phyloP scores from a whole-genome alignment of 2,329 filamentous ascomycete genomes.

The Biscogniauxia marginata region DNA sequence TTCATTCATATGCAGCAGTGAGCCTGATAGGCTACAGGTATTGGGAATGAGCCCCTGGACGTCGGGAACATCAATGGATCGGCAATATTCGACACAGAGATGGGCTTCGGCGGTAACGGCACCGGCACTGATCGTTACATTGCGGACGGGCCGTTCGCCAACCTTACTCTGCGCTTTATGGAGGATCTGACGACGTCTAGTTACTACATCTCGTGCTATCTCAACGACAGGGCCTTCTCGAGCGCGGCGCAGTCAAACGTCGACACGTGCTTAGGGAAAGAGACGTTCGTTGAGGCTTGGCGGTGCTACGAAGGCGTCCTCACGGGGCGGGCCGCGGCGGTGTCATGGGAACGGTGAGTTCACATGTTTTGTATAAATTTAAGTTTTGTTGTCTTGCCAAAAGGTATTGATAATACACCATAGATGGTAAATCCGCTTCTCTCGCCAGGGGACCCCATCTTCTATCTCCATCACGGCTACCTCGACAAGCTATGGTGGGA shows the following conservation, averaged over 20 bases:
- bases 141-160: conserved; percentile 34
- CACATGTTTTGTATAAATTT: neutral
- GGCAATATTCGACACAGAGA: conserved; percentile 28
- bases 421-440: conserved; percentile 23
- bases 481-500: conserved; percentile 27
- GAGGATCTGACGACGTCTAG: conserved; percentile 19
- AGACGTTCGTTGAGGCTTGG: conserved; percentile 14
- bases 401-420: conserved; percentile 2
- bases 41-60: conserved; percentile 37
- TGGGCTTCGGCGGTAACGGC: conserved; percentile 35
- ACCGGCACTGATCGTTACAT: conserved; percentile 30
- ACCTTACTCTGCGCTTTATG: conserved; percentile 32
- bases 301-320: conserved; percentile 18
- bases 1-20: neutral
- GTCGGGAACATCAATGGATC: conserved; percentile 28
- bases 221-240: conserved; percentile 20
- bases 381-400: neutral
- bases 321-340: conserved; percentile 23
- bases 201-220: conserved; percentile 25
- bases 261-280: conserved; percentile 12
- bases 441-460: conserved; percentile 27
- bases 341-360: conserved; percentile 19
- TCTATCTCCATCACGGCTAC: conserved; percentile 28
- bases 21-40: conserved; percentile 23
- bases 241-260: conserved; percentile 10